Evolutionary conservation across 768 basidiomycete species (phyloP).

Genomic region (Kondoa subrosea): DNA sequence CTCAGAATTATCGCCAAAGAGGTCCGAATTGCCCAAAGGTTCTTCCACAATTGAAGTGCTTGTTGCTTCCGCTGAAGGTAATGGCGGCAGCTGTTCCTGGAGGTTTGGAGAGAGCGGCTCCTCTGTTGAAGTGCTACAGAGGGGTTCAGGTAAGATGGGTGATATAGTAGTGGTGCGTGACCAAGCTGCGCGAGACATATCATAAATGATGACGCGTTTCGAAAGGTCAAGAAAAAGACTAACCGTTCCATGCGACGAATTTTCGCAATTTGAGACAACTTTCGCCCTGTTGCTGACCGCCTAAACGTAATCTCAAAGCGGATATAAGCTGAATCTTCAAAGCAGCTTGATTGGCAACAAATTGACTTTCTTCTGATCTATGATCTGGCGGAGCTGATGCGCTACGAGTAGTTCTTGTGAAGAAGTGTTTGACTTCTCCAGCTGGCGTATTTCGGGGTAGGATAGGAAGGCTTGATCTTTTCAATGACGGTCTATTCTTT

Average conservation of each 20-base stretch:
- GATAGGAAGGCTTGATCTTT: neutral
- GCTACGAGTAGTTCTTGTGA: neutral
- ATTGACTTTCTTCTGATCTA: neutral
- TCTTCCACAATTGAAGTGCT: neutral
- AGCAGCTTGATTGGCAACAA: neutral
- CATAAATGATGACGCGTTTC: neutral
- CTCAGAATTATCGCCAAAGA: neutral
- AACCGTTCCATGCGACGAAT: neutral
- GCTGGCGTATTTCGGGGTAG: neutral
- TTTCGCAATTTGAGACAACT: neutral
- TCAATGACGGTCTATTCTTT: neutral
- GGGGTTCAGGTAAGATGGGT: neutral
- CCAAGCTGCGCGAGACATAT: too few species aligned
- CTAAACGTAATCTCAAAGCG: neutral
- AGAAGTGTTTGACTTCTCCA: neutral
- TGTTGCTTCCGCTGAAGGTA: neutral
- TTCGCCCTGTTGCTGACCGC: neutral
- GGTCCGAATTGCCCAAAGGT: too few species aligned
- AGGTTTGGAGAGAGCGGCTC: neutral
- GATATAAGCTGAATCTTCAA: neutral
- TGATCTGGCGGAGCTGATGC: neutral
- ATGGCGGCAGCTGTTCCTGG: neutral
- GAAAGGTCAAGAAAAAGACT: neutral
- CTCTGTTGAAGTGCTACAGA: neutral
- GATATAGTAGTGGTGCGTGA: too few species aligned